Percentiles rank a stretch among this genome's conserved stretches.
Conservation (phyloP, 179 eudicot genomes). For the Actinidia polygama region DNA sequence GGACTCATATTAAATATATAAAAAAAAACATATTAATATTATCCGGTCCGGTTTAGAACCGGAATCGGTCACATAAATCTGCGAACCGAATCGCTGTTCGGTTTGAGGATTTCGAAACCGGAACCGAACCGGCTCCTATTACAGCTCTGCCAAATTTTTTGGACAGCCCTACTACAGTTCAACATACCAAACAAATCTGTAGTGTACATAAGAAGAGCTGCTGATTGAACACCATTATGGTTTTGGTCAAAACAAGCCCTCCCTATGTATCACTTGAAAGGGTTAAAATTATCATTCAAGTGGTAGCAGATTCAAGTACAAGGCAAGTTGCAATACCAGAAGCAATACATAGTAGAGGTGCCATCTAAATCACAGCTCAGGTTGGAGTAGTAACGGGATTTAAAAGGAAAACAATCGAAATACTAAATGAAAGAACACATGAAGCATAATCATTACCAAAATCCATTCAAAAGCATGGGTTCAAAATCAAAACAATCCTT, state of each 20-base stretch:
- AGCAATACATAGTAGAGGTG: background rate
- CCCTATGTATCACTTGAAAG: background rate
- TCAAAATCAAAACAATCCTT: background rate
- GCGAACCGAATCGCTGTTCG: too few species aligned
- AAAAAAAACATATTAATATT: too few species aligned
- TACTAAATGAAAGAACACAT: background rate
- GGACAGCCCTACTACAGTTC: too few species aligned
- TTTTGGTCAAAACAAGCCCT: background rate
- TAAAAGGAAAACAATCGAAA: background rate
- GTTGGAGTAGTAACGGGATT: background rate
- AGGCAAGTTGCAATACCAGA: too few species aligned
- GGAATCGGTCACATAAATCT: too few species aligned
- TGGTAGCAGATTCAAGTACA: background rate
- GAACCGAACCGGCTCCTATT: too few species aligned
- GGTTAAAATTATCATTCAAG: background rate
- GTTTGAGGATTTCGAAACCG: too few species aligned
- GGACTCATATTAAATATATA: too few species aligned
- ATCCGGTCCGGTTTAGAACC: too few species aligned
- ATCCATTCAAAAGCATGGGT: constrained; percentile 2
- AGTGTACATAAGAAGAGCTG: too few species aligned
- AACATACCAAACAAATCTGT: too few species aligned
- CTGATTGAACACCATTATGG: background rate
- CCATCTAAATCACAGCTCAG: background rate
- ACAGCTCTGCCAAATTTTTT: too few species aligned
- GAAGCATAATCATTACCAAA: background rate